phyloP scores from a whole-genome alignment of 768 basidiomycete species.

The Lactarius hengduanensis region DNA sequence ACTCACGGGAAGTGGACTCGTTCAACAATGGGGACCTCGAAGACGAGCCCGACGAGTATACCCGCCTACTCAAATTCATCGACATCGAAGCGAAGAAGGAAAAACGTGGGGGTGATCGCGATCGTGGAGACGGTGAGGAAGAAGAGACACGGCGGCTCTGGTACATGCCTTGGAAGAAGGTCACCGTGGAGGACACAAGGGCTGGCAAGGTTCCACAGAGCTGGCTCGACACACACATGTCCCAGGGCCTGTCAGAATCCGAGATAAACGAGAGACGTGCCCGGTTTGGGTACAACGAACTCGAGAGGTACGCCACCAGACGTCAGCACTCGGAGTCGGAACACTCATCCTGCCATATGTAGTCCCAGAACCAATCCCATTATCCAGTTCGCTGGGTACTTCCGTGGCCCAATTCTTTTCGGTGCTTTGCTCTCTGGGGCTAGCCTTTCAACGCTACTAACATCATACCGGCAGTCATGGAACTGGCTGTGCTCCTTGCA shows the following conservation, averaged over 20 bases:
- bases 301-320: slow-evolving; percentile 36
- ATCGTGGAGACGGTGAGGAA: slow-evolving; percentile 14
- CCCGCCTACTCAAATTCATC: slow-evolving; percentile 28
- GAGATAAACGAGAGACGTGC: slow-evolving; percentile 39
- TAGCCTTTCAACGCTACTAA: not conserved
- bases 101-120: slow-evolving; percentile 7
- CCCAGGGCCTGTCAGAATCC: slow-evolving; percentile 37
- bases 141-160: slow-evolving; percentile 38
- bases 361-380: slow-evolving; percentile 43
- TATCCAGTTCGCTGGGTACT: slow-evolving; percentile 45
- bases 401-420: slow-evolving; percentile 44
- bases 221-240: slow-evolving; percentile 44
- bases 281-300: slow-evolving; percentile 44
- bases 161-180: slow-evolving; percentile 48
- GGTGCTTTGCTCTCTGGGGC: slow-evolving; percentile 12
- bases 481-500: slow-evolving; percentile 46
- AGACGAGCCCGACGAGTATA: slow-evolving; percentile 26
- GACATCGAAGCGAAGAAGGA: slow-evolving; percentile 28
- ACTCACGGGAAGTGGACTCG: not conserved
- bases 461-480: slow-evolving; percentile 38
- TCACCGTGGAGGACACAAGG: slow-evolving; percentile 32
- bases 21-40: slow-evolving; percentile 11
- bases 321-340: not conserved
- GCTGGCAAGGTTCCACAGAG: slow-evolving; percentile 38
- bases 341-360: not conserved